phyloP scores from a whole-genome alignment of 352 stramenopile genomes.

The Globisporangium lucens region DNA sequence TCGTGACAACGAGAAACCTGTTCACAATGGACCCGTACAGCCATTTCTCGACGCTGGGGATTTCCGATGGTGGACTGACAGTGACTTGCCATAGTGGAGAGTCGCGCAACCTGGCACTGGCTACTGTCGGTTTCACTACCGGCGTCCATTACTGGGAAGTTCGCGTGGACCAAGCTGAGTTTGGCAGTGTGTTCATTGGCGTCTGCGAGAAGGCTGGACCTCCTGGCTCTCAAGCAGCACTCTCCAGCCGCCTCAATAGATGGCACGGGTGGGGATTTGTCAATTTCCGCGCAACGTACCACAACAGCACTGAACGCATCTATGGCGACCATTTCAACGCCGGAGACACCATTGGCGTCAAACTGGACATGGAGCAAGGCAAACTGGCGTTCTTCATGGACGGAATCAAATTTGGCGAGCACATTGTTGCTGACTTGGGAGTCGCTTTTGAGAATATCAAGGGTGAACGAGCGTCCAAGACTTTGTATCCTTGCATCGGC shows the following conservation, averaged over 20 bases:
- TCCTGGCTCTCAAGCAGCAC: slow-evolving; percentile 68
- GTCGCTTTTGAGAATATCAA: slow-evolving; percentile 96
- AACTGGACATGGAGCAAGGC: slow-evolving; percentile 98
- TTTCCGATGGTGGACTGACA: slow-evolving; percentile 72
- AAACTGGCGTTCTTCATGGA: slow-evolving; percentile 99
- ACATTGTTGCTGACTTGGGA: slow-evolving; percentile 97
- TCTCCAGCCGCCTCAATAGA: slow-evolving; percentile 78
- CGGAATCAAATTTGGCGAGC: slow-evolving; percentile 98
- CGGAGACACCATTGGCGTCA: slow-evolving; percentile 98
- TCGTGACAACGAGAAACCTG: slow-evolving; percentile 66
- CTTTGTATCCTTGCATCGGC: slow-evolving; percentile 96
- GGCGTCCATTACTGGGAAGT: slow-evolving; percentile 98
- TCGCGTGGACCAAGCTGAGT: slow-evolving; percentile 95
- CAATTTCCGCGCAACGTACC: slow-evolving; percentile 95
- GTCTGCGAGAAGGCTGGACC: slow-evolving; percentile 90
- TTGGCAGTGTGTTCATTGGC: slow-evolving; percentile 97
- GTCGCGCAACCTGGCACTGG: slow-evolving; percentile 80
- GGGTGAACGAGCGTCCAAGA: slow-evolving; percentile 75
- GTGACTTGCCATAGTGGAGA: slow-evolving; percentile 85
- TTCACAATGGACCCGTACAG: slow-evolving; percentile 84
- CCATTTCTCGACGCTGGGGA: slow-evolving; percentile 75
- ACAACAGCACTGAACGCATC: slow-evolving; percentile 90
- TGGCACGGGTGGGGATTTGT: slow-evolving; percentile 96
- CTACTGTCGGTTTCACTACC: slow-evolving; percentile 81
- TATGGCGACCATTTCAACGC: slow-evolving; percentile 90